Evolutionary conservation across 805 yeast genomes (phyloP).

Genomic region (Yarrowia sp.): DNA sequence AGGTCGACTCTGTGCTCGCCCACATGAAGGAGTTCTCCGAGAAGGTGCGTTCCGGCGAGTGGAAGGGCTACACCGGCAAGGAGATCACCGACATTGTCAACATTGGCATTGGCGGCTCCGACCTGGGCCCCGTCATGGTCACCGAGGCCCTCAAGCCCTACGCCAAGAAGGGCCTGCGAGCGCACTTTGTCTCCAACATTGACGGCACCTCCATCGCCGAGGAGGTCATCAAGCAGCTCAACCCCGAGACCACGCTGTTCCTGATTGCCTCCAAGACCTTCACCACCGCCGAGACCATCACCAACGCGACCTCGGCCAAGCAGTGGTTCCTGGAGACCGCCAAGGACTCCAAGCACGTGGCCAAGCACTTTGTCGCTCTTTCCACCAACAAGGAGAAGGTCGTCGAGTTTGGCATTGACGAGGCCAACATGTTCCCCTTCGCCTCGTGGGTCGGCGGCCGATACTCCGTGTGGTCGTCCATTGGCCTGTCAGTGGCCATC

Average conservation of each 20-base stretch:
- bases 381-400: constrained; percentile 93
- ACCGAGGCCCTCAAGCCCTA: constrained; percentile 96
- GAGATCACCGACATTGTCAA: constrained; percentile 89
- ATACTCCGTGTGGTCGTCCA: constrained; percentile 99
- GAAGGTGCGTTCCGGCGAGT: constrained; percentile 82
- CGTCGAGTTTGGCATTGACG: constrained; percentile 92
- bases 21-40: constrained; percentile 97
- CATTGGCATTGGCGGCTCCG: constrained; percentile 99
- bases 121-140: constrained; percentile 98
- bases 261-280: constrained; percentile 95
- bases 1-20: constrained; percentile 83
- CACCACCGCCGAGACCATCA: constrained; percentile 97
- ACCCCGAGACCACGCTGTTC: constrained; percentile 85
- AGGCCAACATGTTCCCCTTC: constrained; percentile 97
- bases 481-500: constrained; percentile 91
- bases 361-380: constrained; percentile 96
- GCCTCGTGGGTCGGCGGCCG: constrained; percentile 99
- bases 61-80: constrained; percentile 98
- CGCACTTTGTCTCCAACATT: constrained; percentile 95
- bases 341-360: constrained; percentile 67
- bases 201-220: constrained; percentile 98
- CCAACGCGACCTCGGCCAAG: constrained; percentile 95
- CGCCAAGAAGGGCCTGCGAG: constrained; percentile 64
- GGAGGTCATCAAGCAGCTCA: constrained; percentile 62
- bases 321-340: constrained; percentile 83